Percentiles rank a stretch among this genome's conserved stretches.
phyloP scores from a whole-genome alignment of 2,329 filamentous ascomycete genomes.

The Talaromyces sp. region DNA sequence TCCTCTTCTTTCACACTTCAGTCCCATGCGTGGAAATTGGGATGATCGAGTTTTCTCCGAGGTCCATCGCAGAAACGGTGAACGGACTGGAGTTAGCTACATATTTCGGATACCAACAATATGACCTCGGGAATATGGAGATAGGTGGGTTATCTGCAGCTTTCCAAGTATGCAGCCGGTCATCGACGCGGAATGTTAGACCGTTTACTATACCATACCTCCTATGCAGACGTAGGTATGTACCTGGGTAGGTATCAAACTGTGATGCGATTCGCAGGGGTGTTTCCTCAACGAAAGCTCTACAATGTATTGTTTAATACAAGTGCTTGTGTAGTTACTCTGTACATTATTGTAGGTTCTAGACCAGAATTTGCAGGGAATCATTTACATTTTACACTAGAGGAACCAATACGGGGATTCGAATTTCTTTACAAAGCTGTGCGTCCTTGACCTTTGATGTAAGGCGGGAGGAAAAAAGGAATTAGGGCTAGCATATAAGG shows the following conservation, averaged over 20 bases:
- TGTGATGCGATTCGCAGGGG: background rate
- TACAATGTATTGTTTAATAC: background rate
- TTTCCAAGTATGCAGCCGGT: background rate
- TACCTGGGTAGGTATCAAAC: background rate
- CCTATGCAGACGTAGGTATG: no score
- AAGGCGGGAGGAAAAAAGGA: background rate
- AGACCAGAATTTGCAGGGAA: background rate
- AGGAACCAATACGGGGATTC: background rate
- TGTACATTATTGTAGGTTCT: background rate
- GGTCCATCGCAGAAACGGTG: background rate
- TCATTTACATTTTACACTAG: background rate
- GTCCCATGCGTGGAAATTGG: background rate
- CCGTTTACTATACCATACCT: background rate
- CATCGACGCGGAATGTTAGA: background rate
- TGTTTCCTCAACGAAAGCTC: background rate
- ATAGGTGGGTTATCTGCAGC: background rate
- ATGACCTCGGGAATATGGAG: background rate
- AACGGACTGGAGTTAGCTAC: background rate
- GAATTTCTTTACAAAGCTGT: no score
- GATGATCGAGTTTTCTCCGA: background rate
- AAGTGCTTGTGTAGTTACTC: background rate
- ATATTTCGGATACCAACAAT: background rate
- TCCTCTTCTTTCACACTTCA: background rate
- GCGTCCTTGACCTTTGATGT: no score
- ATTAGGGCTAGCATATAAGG: slow-evolving; percentile 2